Percentiles rank a stretch among this genome's conserved stretches.
Conservation (phyloP, 2,329 filamentous ascomycete species). For the Xylaria polymorpha region DNA sequence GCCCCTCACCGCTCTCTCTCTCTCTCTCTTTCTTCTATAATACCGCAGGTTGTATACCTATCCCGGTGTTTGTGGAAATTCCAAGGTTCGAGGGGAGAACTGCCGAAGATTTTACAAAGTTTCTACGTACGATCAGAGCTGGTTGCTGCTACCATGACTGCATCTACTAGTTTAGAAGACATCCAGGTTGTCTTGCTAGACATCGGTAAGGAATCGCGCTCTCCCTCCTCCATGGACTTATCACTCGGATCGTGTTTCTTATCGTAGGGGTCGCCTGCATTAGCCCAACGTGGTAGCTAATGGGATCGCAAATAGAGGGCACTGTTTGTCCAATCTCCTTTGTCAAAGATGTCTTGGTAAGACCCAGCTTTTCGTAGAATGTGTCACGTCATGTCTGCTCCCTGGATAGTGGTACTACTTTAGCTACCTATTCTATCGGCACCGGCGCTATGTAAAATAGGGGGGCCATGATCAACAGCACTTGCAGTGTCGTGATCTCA, state of each 20-base stretch:
- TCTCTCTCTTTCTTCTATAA: conserved; percentile 13
- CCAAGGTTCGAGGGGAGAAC: conserved; percentile 12
- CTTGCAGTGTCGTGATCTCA: conserved; percentile 34
- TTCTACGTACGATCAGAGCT: conserved; percentile 18
- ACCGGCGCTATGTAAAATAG: conserved; percentile 37
- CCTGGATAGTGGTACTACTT: conserved; percentile 13
- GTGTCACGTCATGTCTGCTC: conserved; percentile 15
- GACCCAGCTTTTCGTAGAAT: conserved; percentile 50
- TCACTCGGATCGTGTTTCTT: conserved; percentile 34
- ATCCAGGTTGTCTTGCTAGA: conserved; percentile 66
- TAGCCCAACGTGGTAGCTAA: conserved; percentile 56
- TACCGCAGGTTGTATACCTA: conserved; percentile 16
- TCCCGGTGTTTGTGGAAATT: conserved; percentile 19
- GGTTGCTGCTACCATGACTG: conserved; percentile 48
- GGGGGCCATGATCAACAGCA: conserved; percentile 40
- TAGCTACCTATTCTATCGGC: conserved; percentile 35
- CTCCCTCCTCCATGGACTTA: conserved; percentile 38
- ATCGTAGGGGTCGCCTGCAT: conserved; percentile 48
- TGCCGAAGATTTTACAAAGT: conserved; percentile 20
- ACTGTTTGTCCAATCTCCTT: conserved; percentile 87
- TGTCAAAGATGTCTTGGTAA: conserved; percentile 84
- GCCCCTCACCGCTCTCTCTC: conserved; percentile 34
- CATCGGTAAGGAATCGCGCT: conserved; percentile 62
- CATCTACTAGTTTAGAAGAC: conserved; percentile 46
- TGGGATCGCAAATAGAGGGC: conserved; percentile 69